Conservation (phyloP, 75 land plant species). For the Sequoia sempervirens region DNA sequence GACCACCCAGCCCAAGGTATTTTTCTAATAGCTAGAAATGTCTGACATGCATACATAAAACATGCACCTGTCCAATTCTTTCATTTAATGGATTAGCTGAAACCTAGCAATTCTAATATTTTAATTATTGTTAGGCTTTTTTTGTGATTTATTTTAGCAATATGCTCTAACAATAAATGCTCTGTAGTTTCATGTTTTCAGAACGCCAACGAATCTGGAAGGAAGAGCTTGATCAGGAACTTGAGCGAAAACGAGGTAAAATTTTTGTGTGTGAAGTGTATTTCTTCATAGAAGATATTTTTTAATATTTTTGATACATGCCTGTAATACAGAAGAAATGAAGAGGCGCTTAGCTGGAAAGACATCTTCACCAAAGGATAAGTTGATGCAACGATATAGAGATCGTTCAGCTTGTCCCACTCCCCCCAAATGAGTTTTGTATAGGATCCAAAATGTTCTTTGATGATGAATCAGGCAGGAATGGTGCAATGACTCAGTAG, state of each 20-base stretch:
- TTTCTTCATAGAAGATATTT: not conserved
- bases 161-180: not conserved
- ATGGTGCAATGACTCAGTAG: not conserved
- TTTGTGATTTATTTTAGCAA: not conserved
- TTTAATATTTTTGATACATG: not conserved
- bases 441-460: not conserved
- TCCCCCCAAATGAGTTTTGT: not conserved
- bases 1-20: conserved; percentile 49
- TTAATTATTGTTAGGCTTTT: not conserved
- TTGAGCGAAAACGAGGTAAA: conserved; percentile 74
- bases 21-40: conserved; percentile 5
- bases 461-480: not conserved
- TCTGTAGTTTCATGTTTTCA: conserved; percentile 40
- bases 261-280: not conserved
- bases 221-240: conserved; percentile 88
- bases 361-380: conserved; percentile 45
- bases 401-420: conserved; percentile 13
- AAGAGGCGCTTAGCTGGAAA: conserved; percentile 41
- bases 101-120: not conserved
- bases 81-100: not conserved
- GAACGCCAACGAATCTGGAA: conserved; percentile 86
- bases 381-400: conserved; percentile 20
- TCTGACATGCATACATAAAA: not conserved
- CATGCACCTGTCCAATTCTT: not conserved
- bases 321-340: conserved; percentile 38